Evolutionary conservation across 1,284 basidiomycete genomes (phyloP).

Genomic region (Rhodotorula sp.): DNA sequence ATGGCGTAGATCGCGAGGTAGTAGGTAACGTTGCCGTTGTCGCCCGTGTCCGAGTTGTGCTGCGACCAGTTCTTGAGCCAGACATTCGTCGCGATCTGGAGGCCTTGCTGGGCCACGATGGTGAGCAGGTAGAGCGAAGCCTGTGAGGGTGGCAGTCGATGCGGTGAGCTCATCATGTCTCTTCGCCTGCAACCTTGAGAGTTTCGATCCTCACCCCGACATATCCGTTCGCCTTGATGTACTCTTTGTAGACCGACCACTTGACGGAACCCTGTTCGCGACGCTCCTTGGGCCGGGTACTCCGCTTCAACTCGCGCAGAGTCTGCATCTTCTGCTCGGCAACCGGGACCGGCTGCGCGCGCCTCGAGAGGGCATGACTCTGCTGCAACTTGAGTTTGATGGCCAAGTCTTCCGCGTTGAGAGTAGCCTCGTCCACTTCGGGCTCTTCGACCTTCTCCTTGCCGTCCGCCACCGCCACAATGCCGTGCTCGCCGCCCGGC

Average conservation of each 20-base stretch:
- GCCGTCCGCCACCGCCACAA: background rate
- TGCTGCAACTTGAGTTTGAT: conserved; percentile 39
- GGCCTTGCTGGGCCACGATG: conserved; percentile 55
- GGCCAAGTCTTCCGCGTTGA: conserved; percentile 45
- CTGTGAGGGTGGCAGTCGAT: conserved; percentile 1
- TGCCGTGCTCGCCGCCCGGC: conserved; percentile 53
- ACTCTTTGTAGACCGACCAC: conserved; percentile 69
- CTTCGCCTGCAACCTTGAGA: background rate
- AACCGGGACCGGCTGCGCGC: conserved; percentile 33
- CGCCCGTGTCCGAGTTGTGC: conserved; percentile 64
- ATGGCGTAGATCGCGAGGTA: conserved; percentile 41
- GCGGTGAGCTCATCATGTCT: background rate
- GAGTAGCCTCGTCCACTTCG: conserved; percentile 44
- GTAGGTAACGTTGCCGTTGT: conserved; percentile 54
- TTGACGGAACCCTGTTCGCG: conserved; percentile 82
- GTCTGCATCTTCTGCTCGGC: conserved; percentile 38
- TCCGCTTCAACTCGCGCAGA: conserved; percentile 45
- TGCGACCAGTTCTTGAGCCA: conserved; percentile 78
- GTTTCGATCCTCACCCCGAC: conserved; percentile 55
- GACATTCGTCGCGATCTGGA: conserved; percentile 60
- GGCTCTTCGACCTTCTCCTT: conserved; percentile 29
- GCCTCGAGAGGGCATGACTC: conserved; percentile 24
- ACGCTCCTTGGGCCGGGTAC: conserved; percentile 60
- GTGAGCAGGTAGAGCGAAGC: conserved; percentile 64
- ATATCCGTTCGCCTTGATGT: conserved; percentile 75